phyloP scores from a whole-genome alignment of 768 basidiomycete species.

The Suillus decipiens region DNA sequence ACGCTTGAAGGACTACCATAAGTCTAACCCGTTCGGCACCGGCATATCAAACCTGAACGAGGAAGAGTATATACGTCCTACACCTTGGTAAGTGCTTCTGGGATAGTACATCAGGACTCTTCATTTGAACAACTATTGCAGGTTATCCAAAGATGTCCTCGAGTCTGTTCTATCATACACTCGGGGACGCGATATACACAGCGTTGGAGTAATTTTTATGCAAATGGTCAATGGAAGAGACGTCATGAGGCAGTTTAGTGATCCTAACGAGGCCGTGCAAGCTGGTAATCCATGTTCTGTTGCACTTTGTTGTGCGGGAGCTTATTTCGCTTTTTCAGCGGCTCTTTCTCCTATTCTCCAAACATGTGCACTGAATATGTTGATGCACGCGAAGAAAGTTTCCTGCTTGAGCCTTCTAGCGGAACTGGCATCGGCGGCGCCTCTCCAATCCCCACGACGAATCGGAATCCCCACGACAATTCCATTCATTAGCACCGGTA shows the following conservation, averaged over 20 bases:
- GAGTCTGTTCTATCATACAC: constrained; percentile 81
- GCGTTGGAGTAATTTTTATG: constrained; percentile 73
- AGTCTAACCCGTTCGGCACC: constrained; percentile 75
- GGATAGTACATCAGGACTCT: not conserved
- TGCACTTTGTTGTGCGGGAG: not conserved
- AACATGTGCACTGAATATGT: constrained; percentile 58
- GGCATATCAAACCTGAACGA: constrained; percentile 19
- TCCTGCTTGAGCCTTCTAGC: constrained; percentile 60
- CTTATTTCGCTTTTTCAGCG: constrained; percentile 36
- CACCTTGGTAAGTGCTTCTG: constrained; percentile 26
- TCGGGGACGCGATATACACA: constrained; percentile 78
- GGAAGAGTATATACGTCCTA: constrained; percentile 29
- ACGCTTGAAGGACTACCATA: constrained; percentile 75
- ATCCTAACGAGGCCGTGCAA: constrained; percentile 58
- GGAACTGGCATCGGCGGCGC: constrained; percentile 51
- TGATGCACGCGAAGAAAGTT: constrained; percentile 55
- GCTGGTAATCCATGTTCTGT: constrained; percentile 43
- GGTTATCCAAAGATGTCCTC: constrained; percentile 78
- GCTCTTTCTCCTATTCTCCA: constrained; percentile 54
- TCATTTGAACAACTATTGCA: constrained; percentile 23
- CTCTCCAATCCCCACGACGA: constrained; percentile 28
- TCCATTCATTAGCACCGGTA: not conserved
- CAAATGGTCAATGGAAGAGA: constrained; percentile 87
- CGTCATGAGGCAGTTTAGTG: constrained; percentile 54
- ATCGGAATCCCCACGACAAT: not conserved